These are phyloP conservation scores for Apiospora phragmitis DNA, from an alignment of 2,329 filamentous ascomycete species.

Conservation along the genomic window DNA sequence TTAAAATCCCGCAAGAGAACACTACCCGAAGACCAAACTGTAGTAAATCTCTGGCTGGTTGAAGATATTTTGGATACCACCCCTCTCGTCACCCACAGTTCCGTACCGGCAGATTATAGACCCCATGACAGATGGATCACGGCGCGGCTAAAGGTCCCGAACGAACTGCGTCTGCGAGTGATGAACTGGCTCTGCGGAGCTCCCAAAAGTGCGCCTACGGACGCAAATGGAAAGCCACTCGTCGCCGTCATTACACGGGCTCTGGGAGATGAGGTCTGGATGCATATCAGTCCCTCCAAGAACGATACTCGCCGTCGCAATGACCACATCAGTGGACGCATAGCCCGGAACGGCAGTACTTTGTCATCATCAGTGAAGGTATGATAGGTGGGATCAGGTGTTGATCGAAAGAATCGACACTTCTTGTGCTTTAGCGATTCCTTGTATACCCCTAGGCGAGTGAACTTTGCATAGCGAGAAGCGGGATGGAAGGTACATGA, in stretches of 20 bases:
- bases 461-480: neutral
- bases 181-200: slow-evolving; percentile 44
- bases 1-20: slow-evolving; percentile 62
- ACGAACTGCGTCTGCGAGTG: slow-evolving; percentile 55
- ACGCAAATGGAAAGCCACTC: slow-evolving; percentile 38
- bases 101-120: slow-evolving; percentile 50
- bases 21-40: slow-evolving; percentile 46
- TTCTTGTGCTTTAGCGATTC: neutral
- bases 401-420: neutral
- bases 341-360: slow-evolving; percentile 8
- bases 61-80: slow-evolving; percentile 51
- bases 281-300: slow-evolving; percentile 45
- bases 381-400: neutral
- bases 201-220: slow-evolving; percentile 35
- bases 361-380: neutral
- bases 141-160: slow-evolving; percentile 54
- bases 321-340: slow-evolving; percentile 15
- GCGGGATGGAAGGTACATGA: neutral
- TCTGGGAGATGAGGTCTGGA: slow-evolving; percentile 50
- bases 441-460: neutral
- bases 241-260: slow-evolving; percentile 32
- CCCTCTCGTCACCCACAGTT: slow-evolving; percentile 37
- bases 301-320: slow-evolving; percentile 26
- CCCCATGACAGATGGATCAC: slow-evolving; percentile 61
- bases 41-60: slow-evolving; percentile 52